Evolutionary conservation across 164 flowering plant genomes (phyloP).

Genomic region (Chimonanthus salicifolius): DNA sequence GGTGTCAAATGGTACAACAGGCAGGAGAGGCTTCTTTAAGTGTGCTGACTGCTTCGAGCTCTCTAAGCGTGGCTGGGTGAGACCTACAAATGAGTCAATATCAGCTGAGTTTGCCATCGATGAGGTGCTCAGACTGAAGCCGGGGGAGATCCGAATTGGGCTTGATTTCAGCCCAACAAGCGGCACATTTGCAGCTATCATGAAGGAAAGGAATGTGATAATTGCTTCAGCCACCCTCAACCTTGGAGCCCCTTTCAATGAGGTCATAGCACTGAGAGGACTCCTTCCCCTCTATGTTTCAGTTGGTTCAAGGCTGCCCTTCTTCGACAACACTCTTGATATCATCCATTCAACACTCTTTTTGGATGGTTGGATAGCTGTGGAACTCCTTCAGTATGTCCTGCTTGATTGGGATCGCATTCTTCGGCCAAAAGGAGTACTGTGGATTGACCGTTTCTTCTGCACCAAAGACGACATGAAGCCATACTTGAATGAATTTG

Average conservation of each 20-base stretch:
- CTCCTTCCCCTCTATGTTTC: conserved; percentile 26
- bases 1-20: conserved; percentile 20
- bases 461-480: conserved; percentile 25
- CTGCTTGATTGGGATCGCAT: conserved; percentile 35
- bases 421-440: conserved; percentile 28
- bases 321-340: conserved; percentile 35
- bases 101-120: conserved; percentile 35
- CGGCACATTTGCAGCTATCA: conserved; percentile 39
- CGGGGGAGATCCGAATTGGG: conserved; percentile 38
- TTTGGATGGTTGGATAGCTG: conserved; percentile 39
- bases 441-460: conserved; percentile 38
- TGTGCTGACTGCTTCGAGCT: conserved; percentile 37
- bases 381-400: conserved; percentile 35
- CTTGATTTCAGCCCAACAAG: conserved; percentile 37
- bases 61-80: conserved; percentile 24
- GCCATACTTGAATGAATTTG: conserved; percentile 23
- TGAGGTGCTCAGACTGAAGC: conserved; percentile 29
- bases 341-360: conserved; percentile 32
- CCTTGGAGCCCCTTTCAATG: conserved; percentile 40
- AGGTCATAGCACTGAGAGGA: conserved; percentile 37
- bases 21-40: conserved; percentile 34
- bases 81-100: conserved; percentile 13
- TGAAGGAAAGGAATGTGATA: conserved; percentile 37
- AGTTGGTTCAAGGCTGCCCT: no score
- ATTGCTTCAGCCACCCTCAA: conserved; percentile 35